Conservation (phyloP, 2,329 filamentous ascomycete genomes). For the Penicillium sp. region DNA sequence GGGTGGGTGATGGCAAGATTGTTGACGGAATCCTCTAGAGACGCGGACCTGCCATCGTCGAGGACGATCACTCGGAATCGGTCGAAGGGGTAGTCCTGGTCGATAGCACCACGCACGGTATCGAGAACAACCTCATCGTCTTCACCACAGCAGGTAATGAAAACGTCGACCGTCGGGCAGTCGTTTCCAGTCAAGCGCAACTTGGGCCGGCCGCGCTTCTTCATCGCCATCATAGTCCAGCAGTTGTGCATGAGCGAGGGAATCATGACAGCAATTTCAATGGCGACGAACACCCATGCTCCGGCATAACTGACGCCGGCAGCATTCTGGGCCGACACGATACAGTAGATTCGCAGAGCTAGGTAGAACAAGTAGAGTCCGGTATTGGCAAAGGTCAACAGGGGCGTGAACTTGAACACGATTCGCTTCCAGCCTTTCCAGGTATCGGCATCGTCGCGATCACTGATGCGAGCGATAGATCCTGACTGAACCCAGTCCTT, state of each 20-base stretch:
- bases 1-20: constrained; percentile 39
- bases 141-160: constrained; percentile 50
- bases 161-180: constrained; percentile 46
- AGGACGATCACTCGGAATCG: constrained; percentile 42
- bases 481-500: constrained; percentile 43
- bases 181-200: constrained; percentile 48
- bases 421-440: constrained; percentile 42
- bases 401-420: constrained; percentile 37
- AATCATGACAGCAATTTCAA: constrained; percentile 57
- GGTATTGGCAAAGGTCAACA: constrained; percentile 40
- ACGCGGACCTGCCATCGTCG: constrained; percentile 42
- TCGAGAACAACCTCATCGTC: constrained; percentile 46
- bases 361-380: constrained; percentile 51
- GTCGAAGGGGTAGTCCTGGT: constrained; percentile 46
- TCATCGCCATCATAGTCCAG: constrained; percentile 61
- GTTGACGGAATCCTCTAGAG: constrained; percentile 39
- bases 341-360: constrained; percentile 54
- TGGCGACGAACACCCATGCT: constrained; percentile 61
- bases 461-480: constrained; percentile 38
- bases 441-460: constrained; percentile 41
- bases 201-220: constrained; percentile 57
- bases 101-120: constrained; percentile 41
- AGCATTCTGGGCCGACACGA: constrained; percentile 54
- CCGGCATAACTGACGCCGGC: constrained; percentile 47
- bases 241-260: constrained; percentile 60